These are phyloP conservation scores for Cordyceps pruinosa DNA, from an alignment of 2,329 filamentous ascomycete species.

Conservation along the genomic window DNA sequence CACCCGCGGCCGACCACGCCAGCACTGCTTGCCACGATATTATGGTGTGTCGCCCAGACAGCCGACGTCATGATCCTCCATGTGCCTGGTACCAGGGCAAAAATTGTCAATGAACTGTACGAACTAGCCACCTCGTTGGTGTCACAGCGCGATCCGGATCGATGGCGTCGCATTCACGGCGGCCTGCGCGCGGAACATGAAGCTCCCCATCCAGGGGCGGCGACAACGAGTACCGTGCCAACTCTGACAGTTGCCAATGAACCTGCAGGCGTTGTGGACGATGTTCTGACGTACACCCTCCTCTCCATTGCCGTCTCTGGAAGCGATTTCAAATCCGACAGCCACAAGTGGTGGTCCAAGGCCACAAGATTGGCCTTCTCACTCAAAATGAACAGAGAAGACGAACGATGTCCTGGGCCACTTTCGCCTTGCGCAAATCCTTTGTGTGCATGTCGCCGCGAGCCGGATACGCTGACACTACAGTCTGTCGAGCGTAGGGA, in stretches of 20 bases:
- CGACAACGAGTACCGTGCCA: slow-evolving; percentile 20
- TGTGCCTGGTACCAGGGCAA: slow-evolving; percentile 33
- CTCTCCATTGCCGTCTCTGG: slow-evolving; percentile 40
- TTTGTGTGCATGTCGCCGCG: slow-evolving; percentile 25
- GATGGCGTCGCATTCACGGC: slow-evolving; percentile 30
- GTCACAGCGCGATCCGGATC: slow-evolving; percentile 29
- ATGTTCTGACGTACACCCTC: slow-evolving; percentile 39
- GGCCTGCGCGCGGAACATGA: slow-evolving; percentile 28
- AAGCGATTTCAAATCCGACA: slow-evolving; percentile 42
- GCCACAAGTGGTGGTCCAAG: slow-evolving; percentile 41
- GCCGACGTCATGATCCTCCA: slow-evolving; percentile 37
- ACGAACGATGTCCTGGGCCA: slow-evolving; percentile 25
- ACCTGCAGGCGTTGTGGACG: slow-evolving; percentile 30
- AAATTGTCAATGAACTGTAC: slow-evolving; percentile 32
- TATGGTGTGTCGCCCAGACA: slow-evolving; percentile 42
- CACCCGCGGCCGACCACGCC: slow-evolving; percentile 36
- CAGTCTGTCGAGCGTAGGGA: slow-evolving; percentile 35
- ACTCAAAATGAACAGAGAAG: slow-evolving; percentile 32
- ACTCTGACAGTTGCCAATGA: slow-evolving; percentile 28
- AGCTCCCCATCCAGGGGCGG: slow-evolving; percentile 20
- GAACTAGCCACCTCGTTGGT: slow-evolving; percentile 29
- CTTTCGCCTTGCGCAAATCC: slow-evolving; percentile 26
- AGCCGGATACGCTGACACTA: slow-evolving; percentile 21
- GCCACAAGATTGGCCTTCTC: slow-evolving; percentile 32
- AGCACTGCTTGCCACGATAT: slow-evolving; percentile 38